phyloP scores from a whole-genome alignment of 768 basidiomycete genomes.

The Fomitopsis serialis region DNA sequence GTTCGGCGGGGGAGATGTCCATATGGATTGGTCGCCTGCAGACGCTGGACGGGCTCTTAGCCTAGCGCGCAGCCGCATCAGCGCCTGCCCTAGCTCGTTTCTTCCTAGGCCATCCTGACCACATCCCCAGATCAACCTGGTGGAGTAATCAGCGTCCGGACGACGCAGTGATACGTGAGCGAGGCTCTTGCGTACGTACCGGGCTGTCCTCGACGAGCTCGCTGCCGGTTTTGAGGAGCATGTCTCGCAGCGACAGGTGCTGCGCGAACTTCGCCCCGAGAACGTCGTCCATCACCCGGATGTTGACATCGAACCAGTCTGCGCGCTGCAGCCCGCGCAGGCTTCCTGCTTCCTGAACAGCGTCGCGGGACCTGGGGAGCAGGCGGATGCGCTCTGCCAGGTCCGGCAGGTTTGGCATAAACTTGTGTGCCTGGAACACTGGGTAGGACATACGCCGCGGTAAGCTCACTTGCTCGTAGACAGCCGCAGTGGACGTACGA shows the following conservation, averaged over 20 bases:
- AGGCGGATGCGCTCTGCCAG: constrained; percentile 11
- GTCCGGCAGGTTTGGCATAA: constrained; percentile 2
- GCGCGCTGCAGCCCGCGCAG: not conserved
- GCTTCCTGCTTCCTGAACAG: constrained; percentile 7
- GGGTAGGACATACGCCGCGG: not conserved
- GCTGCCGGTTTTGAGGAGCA: constrained; percentile 52
- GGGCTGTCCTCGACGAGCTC: constrained; percentile 25
- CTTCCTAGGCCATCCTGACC: constrained; percentile 42
- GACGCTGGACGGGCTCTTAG: constrained; percentile 17
- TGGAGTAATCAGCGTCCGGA: constrained; percentile 42
- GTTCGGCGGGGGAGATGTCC: too few relatives aligned
- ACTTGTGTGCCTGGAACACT: constrained; percentile 11
- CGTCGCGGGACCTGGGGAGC: constrained; percentile 2
- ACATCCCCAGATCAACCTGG: constrained; percentile 59
- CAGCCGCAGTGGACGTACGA: not conserved
- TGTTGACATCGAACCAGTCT: constrained; percentile 11
- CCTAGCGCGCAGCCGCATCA: constrained; percentile 49
- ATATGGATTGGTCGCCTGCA: too few relatives aligned
- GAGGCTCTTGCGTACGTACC: constrained; percentile 29
- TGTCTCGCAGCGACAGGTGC: constrained; percentile 49
- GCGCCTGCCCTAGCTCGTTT: constrained; percentile 60
- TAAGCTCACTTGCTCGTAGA: too few relatives aligned
- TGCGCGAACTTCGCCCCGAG: constrained; percentile 66
- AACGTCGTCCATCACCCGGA: constrained; percentile 47
- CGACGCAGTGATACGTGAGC: constrained; percentile 45